Percentiles rank a stretch among this genome's conserved stretches.
Evolutionary conservation across 2,329 filamentous ascomycete genomes (phyloP).

Genomic region (Tolypocladium sp.): DNA sequence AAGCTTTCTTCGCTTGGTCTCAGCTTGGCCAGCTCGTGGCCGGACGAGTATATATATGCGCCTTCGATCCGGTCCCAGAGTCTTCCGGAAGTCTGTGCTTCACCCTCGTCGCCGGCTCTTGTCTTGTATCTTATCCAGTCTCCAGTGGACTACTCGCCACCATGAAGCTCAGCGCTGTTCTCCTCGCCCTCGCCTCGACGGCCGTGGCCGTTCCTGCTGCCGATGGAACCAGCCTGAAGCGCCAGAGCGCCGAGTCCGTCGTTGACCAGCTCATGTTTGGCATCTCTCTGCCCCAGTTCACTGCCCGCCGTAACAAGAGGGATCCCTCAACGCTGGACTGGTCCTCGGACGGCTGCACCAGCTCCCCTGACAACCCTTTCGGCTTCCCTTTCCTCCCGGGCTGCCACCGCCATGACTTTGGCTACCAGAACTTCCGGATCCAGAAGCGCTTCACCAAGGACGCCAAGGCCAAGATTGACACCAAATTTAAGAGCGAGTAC

Average conservation of each 20-base stretch:
- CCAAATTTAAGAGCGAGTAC: slow-evolving; percentile 38
- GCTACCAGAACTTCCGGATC: slow-evolving; percentile 41
- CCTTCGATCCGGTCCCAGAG: background rate
- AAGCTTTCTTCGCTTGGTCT: no score
- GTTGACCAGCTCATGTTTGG: slow-evolving; percentile 40
- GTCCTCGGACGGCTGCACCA: slow-evolving; percentile 32
- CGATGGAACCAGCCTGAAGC: slow-evolving; percentile 5
- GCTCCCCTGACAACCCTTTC: slow-evolving; percentile 32
- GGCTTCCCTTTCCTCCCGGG: slow-evolving; percentile 32
- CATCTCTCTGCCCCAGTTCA: slow-evolving; percentile 31
- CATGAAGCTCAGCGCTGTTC: slow-evolving; percentile 21
- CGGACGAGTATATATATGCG: background rate
- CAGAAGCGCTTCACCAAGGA: slow-evolving; percentile 36
- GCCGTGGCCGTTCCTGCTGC: slow-evolving; percentile 13
- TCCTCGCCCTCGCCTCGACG: slow-evolving; percentile 13
- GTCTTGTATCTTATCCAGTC: background rate
- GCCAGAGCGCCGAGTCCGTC: slow-evolving; percentile 15
- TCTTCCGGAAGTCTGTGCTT: background rate
- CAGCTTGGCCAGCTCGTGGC: background rate
- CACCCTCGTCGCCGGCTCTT: background rate
- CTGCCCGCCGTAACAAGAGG: slow-evolving; percentile 24
- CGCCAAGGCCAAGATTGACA: slow-evolving; percentile 35
- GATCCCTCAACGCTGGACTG: slow-evolving; percentile 30
- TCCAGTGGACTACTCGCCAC: background rate
- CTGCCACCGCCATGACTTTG: slow-evolving; percentile 49